These are phyloP conservation scores for Picea sitchensis DNA, from an alignment of 75 land plant species.

Conservation along the genomic window DNA sequence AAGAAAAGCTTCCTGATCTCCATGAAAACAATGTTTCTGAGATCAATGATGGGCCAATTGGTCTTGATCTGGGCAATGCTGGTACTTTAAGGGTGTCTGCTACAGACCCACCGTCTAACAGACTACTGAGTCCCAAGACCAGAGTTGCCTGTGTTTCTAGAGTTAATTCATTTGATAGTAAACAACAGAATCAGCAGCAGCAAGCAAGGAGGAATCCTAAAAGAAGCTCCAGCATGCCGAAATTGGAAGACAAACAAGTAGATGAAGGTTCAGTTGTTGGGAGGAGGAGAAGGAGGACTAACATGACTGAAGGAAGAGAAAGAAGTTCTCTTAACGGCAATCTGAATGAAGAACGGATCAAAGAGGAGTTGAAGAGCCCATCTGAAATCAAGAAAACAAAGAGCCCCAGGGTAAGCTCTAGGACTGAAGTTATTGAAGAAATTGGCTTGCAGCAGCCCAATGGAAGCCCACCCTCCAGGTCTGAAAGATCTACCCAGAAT, in stretches of 20 bases:
- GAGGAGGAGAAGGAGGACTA: slow-evolving; percentile 4
- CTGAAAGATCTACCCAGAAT: not conserved
- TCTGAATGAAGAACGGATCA: not conserved
- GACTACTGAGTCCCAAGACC: slow-evolving; percentile 8
- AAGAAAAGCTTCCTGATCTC: not conserved
- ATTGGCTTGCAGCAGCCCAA: slow-evolving; percentile 7
- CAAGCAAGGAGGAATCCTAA: not conserved
- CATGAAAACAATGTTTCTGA: not conserved
- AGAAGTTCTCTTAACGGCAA: not conserved
- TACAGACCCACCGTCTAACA: not conserved
- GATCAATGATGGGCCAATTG: not conserved
- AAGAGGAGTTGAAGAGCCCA: slow-evolving; percentile 4
- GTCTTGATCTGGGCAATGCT: slow-evolving; percentile 4
- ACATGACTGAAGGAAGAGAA: not conserved
- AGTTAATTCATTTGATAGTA: not conserved
- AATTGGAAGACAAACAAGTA: not conserved
- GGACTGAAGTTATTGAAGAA: slow-evolving; percentile 5
- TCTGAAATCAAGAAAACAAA: not conserved
- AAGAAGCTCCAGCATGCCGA: not conserved
- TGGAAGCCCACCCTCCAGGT: not conserved
- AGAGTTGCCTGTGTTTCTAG: not conserved
- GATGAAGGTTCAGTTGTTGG: not conserved
- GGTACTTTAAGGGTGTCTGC: not conserved
- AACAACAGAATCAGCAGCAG: not conserved
- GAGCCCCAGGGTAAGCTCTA: not conserved